Evolutionary conservation across 1,284 basidiomycete genomes (phyloP).

Genomic region (Rhodotorula mucilaginosa): DNA sequence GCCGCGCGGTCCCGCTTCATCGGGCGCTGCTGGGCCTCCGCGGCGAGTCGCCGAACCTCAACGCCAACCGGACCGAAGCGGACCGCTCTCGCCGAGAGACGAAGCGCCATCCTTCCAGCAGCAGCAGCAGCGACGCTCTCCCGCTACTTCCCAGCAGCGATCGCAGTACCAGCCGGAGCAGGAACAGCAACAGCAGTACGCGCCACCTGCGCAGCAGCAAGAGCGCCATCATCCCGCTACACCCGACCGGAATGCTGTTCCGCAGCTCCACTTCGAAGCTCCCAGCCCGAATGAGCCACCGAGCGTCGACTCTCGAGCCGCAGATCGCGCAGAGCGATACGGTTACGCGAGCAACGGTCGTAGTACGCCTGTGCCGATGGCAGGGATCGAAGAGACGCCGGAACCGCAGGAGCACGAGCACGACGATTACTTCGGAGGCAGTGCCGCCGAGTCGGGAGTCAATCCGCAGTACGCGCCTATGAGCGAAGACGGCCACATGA

Average conservation of each 20-base stretch:
- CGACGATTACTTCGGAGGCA: conserved; percentile 1
- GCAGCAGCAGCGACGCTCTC: neutral
- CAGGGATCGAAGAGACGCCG: conserved; percentile 21
- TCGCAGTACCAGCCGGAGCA: neutral
- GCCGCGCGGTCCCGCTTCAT: neutral
- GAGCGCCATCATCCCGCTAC: neutral
- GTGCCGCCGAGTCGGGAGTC: neutral
- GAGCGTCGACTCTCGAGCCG: neutral
- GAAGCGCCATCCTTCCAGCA: neutral
- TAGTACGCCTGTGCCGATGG: conserved; percentile 13
- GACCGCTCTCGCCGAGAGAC: neutral
- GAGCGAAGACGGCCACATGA: conserved; percentile 9
- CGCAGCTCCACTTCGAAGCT: conserved; percentile 26
- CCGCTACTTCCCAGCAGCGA: neutral
- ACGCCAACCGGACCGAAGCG: neutral
- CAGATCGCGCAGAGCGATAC: neutral
- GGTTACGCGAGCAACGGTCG: neutral
- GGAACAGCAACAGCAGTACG: neutral
- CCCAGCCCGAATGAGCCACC: conserved; percentile 6
- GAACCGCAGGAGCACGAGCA: conserved; percentile 18
- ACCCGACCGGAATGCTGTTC: conserved; percentile 5
- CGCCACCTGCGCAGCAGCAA: neutral
- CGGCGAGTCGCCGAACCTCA: neutral
- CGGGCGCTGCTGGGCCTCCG: neutral
- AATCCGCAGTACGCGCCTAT: conserved; percentile 22